These are phyloP conservation scores for Thamnidium elegans DNA, from an alignment of 192 early-diverging fungal species.

Conservation along the genomic window DNA sequence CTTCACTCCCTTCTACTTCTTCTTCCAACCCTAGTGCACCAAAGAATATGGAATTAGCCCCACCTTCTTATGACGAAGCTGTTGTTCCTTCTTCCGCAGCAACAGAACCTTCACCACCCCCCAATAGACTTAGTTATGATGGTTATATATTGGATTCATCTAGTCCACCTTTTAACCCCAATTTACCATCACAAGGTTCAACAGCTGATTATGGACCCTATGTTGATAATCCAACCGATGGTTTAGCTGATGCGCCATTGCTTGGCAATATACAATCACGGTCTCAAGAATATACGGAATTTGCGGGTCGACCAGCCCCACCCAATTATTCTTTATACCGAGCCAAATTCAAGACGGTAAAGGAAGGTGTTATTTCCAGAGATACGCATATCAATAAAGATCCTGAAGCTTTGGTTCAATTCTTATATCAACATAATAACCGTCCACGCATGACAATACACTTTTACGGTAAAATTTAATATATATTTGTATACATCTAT, in stretches of 20 bases:
- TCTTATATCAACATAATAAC: constrained; percentile 32
- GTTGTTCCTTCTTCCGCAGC: background rate
- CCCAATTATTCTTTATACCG: constrained; percentile 30
- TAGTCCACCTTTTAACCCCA: constrained; percentile 5
- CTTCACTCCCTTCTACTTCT: background rate
- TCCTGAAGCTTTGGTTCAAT: constrained; percentile 33
- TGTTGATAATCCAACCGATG: background rate
- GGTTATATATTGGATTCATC: constrained; percentile 11
- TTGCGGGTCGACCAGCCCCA: constrained; percentile 18
- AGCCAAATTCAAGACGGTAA: constrained; percentile 22
- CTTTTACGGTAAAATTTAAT: constrained; percentile 23
- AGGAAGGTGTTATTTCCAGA: constrained; percentile 27
- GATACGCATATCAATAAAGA: constrained; percentile 36
- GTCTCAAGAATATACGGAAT: too few relatives aligned
- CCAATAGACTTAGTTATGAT: constrained; percentile 1
- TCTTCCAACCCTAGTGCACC: background rate
- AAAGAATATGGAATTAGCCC: background rate
- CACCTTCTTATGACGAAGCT: constrained; percentile 17
- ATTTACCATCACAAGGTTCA: background rate
- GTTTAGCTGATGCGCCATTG: background rate
- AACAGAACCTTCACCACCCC: background rate
- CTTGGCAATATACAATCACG: background rate
- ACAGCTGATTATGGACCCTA: constrained; percentile 1
- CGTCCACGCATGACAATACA: constrained; percentile 28
- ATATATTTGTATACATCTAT: background rate